phyloP scores from a whole-genome alignment of 2,329 filamentous ascomycete genomes.

The Myriosclerotinia scirpicola region DNA sequence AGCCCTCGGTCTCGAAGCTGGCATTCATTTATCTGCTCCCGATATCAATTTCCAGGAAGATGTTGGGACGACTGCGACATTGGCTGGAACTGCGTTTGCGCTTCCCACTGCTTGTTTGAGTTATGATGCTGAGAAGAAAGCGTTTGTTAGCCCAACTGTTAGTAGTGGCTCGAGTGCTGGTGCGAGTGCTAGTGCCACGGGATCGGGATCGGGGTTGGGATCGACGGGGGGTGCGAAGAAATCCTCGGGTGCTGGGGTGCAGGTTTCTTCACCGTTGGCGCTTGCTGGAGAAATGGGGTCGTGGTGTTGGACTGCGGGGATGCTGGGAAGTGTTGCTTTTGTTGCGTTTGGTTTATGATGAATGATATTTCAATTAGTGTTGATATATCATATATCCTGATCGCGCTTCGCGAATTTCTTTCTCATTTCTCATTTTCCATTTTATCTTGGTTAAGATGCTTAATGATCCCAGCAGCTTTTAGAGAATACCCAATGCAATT shows the following conservation, averaged over 20 bases:
- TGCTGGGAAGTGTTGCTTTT: neutral
- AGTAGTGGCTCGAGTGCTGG: neutral
- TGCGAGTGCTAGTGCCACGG: neutral
- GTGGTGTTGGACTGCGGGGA: neutral
- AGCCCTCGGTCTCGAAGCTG: slow-evolving; percentile 1
- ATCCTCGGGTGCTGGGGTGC: neutral
- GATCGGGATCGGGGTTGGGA: neutral
- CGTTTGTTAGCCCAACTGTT: slow-evolving; percentile 1
- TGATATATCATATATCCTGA: too few species aligned
- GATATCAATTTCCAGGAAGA: neutral
- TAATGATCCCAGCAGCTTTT: too few species aligned
- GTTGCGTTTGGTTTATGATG: slow-evolving; percentile 9
- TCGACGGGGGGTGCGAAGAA: neutral
- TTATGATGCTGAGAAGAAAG: slow-evolving; percentile 1
- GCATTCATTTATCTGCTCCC: neutral
- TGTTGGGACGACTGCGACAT: neutral
- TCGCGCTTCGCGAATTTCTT: too few species aligned
- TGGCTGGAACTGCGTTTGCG: neutral
- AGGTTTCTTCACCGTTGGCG: neutral
- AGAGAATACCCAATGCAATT: too few species aligned
- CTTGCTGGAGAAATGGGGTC: neutral
- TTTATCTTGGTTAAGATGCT: too few species aligned
- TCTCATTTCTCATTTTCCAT: too few species aligned
- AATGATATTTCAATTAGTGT: neutral
- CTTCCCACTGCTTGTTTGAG: slow-evolving; percentile 19